phyloP scores from a whole-genome alignment of 352 stramenopile species.

The Pythium myriotylum region DNA sequence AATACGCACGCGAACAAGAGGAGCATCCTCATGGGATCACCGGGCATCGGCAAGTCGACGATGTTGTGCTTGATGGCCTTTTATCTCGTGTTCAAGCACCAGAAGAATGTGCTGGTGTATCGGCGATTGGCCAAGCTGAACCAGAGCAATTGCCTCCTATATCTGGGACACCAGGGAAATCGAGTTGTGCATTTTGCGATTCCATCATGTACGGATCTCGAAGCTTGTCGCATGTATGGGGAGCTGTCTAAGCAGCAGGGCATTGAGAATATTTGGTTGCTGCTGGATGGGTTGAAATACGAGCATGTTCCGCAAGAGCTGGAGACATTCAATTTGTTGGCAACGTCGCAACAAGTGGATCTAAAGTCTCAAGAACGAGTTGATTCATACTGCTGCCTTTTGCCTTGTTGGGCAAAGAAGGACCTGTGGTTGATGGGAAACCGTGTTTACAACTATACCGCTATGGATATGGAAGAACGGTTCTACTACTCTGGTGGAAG shows the following conservation, averaged over 20 bases:
- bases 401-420: slow-evolving; percentile 17
- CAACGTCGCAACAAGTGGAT: too few species aligned
- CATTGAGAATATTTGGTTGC: slow-evolving; percentile 17
- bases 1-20: too few species aligned
- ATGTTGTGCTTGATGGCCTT: too few species aligned
- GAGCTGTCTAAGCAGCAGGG: background rate
- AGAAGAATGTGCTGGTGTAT: slow-evolving; percentile 36
- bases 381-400: slow-evolving; percentile 21
- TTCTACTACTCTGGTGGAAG: slow-evolving; percentile 24
- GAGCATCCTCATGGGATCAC: too few species aligned
- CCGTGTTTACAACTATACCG: background rate
- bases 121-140: slow-evolving; percentile 12
- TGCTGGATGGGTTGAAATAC: slow-evolving; percentile 25
- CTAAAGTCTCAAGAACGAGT: too few species aligned
- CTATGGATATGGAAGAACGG: slow-evolving; percentile 3
- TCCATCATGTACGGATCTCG: slow-evolving; percentile 18
- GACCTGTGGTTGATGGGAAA: slow-evolving; percentile 12
- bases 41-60: too few species aligned
- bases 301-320: too few species aligned
- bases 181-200: too few species aligned
- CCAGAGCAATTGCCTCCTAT: slow-evolving; percentile 20
- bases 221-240: background rate
- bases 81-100: slow-evolving; percentile 30
- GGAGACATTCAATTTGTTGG: too few species aligned
- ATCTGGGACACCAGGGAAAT: too few species aligned